phyloP scores from a whole-genome alignment of 73 alveolate species.

The Paramecium octaurelia region DNA sequence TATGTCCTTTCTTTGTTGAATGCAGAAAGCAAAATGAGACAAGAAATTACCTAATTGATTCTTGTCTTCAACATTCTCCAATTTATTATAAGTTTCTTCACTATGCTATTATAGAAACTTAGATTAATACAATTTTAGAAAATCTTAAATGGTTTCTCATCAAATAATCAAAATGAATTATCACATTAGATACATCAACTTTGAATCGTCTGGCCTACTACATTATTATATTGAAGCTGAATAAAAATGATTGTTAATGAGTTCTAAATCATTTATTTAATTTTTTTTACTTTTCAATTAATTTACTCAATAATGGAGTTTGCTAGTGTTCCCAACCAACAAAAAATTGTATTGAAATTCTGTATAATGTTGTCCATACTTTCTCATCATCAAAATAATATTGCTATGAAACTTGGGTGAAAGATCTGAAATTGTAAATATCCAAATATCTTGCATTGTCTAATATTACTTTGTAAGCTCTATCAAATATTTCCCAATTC shows the following conservation, averaged over 20 bases:
- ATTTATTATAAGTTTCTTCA: background rate
- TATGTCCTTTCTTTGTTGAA: background rate
- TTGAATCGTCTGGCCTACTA: background rate
- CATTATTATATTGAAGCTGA: background rate
- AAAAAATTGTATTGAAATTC: background rate
- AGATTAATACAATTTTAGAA: background rate
- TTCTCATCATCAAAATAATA: background rate
- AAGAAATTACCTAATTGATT: background rate
- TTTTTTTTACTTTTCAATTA: background rate
- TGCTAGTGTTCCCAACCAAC: background rate
- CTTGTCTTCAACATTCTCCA: background rate
- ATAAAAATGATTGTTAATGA: background rate
- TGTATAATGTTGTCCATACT: background rate
- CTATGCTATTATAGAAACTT: background rate
- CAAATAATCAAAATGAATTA: background rate
- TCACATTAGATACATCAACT: background rate
- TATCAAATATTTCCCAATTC: background rate
- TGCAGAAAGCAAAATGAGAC: background rate
- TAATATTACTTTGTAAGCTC: background rate
- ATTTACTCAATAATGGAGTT: conserved; percentile 29
- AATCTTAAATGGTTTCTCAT: conserved; percentile 36
- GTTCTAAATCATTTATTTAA: background rate
- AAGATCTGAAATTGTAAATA: background rate
- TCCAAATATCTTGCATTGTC: conserved; percentile 16
- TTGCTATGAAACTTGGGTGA: background rate